Evolutionary conservation across 306 rosid species (phyloP).

Genomic region (Castanea crenata): DNA sequence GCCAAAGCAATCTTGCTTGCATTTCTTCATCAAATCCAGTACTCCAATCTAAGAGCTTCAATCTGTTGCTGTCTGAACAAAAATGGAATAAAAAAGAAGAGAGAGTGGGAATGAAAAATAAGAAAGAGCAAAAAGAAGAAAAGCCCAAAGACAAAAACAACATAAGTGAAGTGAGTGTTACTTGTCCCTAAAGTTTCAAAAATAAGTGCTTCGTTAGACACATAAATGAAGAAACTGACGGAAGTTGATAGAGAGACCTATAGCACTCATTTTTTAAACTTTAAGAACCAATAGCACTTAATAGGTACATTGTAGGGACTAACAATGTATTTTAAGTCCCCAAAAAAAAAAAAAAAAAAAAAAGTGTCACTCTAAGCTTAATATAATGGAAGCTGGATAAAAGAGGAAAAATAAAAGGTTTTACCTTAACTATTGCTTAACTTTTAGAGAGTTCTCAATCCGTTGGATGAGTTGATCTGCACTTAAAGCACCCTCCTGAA

Average conservation of each 20-base stretch:
- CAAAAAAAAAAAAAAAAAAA: too few relatives aligned
- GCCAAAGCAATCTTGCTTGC: not conserved
- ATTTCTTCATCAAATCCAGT: not conserved
- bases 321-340: too few relatives aligned
- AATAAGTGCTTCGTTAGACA: too few relatives aligned
- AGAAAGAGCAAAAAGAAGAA: not conserved
- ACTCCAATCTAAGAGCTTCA: not conserved
- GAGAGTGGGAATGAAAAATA: not conserved
- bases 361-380: not conserved
- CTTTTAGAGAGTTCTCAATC: slow-evolving; percentile 62
- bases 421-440: slow-evolving; percentile 54
- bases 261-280: too few relatives aligned
- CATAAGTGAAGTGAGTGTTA: not conserved
- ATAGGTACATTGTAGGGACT: too few relatives aligned
- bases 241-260: too few relatives aligned
- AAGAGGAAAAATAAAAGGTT: slow-evolving; percentile 3
- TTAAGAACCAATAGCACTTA: too few relatives aligned
- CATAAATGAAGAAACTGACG: too few relatives aligned
- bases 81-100: not conserved
- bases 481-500: slow-evolving; percentile 86
- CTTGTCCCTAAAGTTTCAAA: too few relatives aligned
- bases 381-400: not conserved
- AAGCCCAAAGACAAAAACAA: not conserved
- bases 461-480: slow-evolving; percentile 74
- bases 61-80: not conserved